These are phyloP conservation scores for Acacia concinna DNA, from an alignment of 331 rosid species.

Conservation along the genomic window DNA sequence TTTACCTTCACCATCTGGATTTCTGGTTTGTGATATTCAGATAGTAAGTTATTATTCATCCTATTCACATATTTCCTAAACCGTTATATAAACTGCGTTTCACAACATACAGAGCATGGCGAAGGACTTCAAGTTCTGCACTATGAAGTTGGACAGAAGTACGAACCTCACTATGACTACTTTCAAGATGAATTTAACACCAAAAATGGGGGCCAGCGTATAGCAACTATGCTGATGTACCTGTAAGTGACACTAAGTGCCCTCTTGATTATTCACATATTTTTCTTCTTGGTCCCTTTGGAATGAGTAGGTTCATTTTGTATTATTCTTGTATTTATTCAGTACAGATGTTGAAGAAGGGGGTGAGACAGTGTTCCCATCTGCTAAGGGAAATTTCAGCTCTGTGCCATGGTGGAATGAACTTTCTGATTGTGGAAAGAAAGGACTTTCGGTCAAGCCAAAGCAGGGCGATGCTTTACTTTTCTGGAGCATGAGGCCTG, in stretches of 20 bases:
- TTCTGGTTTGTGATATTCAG: neutral
- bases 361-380: conserved; percentile 95
- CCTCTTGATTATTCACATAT: conserved; percentile 17
- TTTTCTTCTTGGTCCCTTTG: conserved; percentile 1
- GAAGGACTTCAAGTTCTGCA: conserved; percentile 94
- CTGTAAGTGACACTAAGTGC: conserved; percentile 56
- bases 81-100: conserved; percentile 22
- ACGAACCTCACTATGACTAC: conserved; percentile 84
- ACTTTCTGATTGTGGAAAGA: conserved; percentile 80
- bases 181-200: conserved; percentile 67
- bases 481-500: conserved; percentile 99
- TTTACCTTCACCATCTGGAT: neutral
- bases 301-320: conserved; percentile 23
- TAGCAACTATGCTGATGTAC: conserved; percentile 87
- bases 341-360: conserved; percentile 99
- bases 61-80: conserved; percentile 12
- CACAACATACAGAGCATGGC: conserved; percentile 67
- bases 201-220: conserved; percentile 79
- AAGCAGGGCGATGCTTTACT: conserved; percentile 93
- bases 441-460: conserved; percentile 87
- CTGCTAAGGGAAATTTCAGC: conserved; percentile 79
- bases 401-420: conserved; percentile 94
- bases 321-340: conserved; percentile 34
- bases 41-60: conserved; percentile 23
- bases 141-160: conserved; percentile 95